phyloP scores from a whole-genome alignment of 2,329 filamentous ascomycete species.

The Rhynchosporium secalis region DNA sequence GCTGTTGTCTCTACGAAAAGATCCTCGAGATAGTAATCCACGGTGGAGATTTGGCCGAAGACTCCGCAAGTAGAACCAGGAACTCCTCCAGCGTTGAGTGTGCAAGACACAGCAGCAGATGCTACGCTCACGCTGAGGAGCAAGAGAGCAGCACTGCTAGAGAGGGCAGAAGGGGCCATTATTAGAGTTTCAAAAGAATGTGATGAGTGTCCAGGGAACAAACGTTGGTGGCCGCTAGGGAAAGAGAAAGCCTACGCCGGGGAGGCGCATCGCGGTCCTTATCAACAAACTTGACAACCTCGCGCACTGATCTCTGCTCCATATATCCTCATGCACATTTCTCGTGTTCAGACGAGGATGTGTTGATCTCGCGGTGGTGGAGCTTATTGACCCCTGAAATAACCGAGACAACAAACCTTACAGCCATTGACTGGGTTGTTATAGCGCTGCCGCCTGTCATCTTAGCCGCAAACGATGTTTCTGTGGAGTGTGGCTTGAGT shows the following conservation, averaged over 20 bases:
- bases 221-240: constrained; percentile 4
- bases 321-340: background rate
- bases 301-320: constrained; percentile 7
- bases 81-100: background rate
- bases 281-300: background rate
- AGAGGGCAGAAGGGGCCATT: constrained; percentile 9
- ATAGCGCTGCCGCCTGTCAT: constrained; percentile 1
- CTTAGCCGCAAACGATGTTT: background rate
- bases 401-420: constrained; percentile 1
- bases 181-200: constrained; percentile 7
- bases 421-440: background rate
- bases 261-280: background rate
- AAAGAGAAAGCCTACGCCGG: background rate
- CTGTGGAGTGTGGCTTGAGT: constrained; percentile 1
- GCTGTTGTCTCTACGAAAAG: background rate
- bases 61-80: background rate
- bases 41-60: background rate
- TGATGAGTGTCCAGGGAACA: constrained; percentile 9
- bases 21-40: constrained; percentile 1
- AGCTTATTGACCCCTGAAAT: constrained; percentile 7
- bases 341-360: background rate
- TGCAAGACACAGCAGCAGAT: constrained; percentile 1
- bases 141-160: background rate
- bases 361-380: background rate
- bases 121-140: background rate